Percentiles rank a stretch among this genome's conserved stretches.
phyloP scores from a whole-genome alignment of 2,329 filamentous ascomycete genomes.

The Pyricularia grisea region DNA sequence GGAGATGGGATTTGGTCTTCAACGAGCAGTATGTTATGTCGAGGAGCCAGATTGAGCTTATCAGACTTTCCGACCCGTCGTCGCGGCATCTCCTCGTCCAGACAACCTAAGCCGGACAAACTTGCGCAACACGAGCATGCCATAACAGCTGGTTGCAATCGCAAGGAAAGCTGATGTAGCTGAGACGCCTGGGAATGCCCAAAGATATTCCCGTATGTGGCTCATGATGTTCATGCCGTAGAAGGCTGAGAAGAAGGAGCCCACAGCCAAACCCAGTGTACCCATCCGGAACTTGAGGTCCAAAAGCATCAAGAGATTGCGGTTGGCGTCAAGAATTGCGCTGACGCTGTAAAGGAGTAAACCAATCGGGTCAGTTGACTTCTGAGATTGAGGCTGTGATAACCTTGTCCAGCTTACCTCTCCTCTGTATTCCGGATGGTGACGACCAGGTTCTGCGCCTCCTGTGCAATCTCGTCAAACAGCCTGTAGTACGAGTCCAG shows the following conservation, averaged over 20 bases:
- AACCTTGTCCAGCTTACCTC: slow-evolving; percentile 55
- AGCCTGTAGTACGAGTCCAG: slow-evolving; percentile 97
- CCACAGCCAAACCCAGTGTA: slow-evolving; percentile 86
- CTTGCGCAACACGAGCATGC: slow-evolving; percentile 71
- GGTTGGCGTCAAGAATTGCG: slow-evolving; percentile 94
- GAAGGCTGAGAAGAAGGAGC: slow-evolving; percentile 90
- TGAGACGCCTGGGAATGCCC: slow-evolving; percentile 74
- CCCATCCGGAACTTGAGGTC: slow-evolving; percentile 95
- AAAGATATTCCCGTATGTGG: slow-evolving; percentile 88
- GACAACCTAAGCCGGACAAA: slow-evolving; percentile 23
- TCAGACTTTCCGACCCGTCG: neutral
- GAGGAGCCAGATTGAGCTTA: neutral
- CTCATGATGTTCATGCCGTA: slow-evolving; percentile 99
- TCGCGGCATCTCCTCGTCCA: slow-evolving; percentile 8
- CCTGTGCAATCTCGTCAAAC: slow-evolving; percentile 94
- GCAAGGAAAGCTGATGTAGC: slow-evolving; percentile 64
- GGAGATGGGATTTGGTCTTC: neutral
- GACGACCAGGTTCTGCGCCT: slow-evolving; percentile 83
- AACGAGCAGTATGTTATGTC: neutral
- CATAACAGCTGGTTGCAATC: slow-evolving; percentile 71
- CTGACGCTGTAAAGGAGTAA: slow-evolving; percentile 56
- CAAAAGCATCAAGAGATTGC: slow-evolving; percentile 93
- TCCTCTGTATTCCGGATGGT: slow-evolving; percentile 97
- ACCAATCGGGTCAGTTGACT: neutral
- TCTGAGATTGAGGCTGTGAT: neutral